Conservation (phyloP, 1,139 yeast genomes). For the Saccharomyces hybrid region DNA sequence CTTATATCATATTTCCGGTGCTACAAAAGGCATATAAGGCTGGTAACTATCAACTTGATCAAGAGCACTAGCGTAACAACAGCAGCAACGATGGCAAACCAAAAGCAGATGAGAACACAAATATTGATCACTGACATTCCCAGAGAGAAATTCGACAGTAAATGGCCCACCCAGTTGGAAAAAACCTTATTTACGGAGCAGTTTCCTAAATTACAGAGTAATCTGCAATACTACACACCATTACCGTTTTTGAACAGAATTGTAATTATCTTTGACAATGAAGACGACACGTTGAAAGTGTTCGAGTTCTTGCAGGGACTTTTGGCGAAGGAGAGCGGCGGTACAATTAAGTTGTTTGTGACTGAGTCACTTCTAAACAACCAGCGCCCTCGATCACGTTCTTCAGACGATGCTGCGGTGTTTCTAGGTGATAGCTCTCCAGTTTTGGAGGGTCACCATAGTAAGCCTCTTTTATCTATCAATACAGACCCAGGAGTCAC, state of each 20-base stretch:
- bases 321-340: slow-evolving; percentile 4
- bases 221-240: slow-evolving; percentile 27
- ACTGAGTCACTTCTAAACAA: slow-evolving; percentile 24
- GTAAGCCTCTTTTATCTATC: slow-evolving; percentile 21
- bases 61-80: neutral
- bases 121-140: slow-evolving; percentile 30
- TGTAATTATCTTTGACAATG: slow-evolving; percentile 25
- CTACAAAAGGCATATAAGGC: neutral
- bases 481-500: slow-evolving; percentile 23
- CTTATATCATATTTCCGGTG: neutral
- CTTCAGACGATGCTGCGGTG: slow-evolving; percentile 11
- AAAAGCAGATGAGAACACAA: slow-evolving; percentile 17
- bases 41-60: neutral
- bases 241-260: slow-evolving; percentile 28
- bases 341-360: slow-evolving; percentile 19
- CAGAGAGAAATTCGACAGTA: slow-evolving; percentile 16
- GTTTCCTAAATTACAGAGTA: slow-evolving; percentile 20
- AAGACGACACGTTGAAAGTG: slow-evolving; percentile 17
- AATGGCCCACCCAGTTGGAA: slow-evolving; percentile 27
- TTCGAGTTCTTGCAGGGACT: slow-evolving; percentile 16
- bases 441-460: neutral
- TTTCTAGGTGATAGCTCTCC: neutral
- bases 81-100: neutral
- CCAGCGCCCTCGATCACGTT: slow-evolving; percentile 17
- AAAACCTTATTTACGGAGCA: slow-evolving; percentile 16